Base-by-base conservation (phyloP, 1,284 basidiomycete species). In the Cutaneotrichosporon dermatis region DNA sequence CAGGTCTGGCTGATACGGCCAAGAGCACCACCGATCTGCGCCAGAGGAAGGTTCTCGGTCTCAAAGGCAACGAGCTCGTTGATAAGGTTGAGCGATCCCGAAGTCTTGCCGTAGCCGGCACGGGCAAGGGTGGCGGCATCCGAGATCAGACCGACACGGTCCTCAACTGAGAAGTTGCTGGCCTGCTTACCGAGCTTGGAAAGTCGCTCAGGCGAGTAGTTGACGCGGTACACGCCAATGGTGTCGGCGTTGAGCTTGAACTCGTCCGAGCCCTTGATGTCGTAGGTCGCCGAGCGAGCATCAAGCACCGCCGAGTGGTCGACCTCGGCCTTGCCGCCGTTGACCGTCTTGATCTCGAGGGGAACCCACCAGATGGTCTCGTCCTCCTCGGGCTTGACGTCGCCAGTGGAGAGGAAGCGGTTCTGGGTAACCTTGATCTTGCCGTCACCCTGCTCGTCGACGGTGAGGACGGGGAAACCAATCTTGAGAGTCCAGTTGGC, bases 401-500 rank as follows among this genome's bases (percentile, higher is more conserved):
- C 84, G 4, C 92, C 93, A 3, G 87, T 90, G 70, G 90, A 88
- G 52, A 98, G 80, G 84, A 97, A 98, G 34, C 95, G 86, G 76
- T 96, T 92, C 79, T 99, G 95, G 45, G 87, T 86, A 52, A 94
- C 81, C 59, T 80, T 80, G 66, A 94, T 86, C 66, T 76, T 76
- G 13, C 87, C 86, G 51, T 84, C 84, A 1, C 81, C 77, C 7
- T 81, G 83, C 77, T 97, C 93, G 0, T 85, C 88, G 48, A 98
- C 91, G 13, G 86, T 89, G 54, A 99, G 76, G 34, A 98, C 86
- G 4, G 93, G 93, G 80, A 87, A 93, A 34, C 91, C 91, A 63
- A 88, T 86, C 83, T 92, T 90, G 60, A 86, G 84, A 42, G 94
- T 88, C 95, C 94, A 99, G 73, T 89, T 88, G 63, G 89, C 84